Evolutionary conservation across 2,329 filamentous ascomycete genomes (phyloP), one percentile per base, ranked within the genome.

Genomic region (Plenodomus biglobosus): DNA sequence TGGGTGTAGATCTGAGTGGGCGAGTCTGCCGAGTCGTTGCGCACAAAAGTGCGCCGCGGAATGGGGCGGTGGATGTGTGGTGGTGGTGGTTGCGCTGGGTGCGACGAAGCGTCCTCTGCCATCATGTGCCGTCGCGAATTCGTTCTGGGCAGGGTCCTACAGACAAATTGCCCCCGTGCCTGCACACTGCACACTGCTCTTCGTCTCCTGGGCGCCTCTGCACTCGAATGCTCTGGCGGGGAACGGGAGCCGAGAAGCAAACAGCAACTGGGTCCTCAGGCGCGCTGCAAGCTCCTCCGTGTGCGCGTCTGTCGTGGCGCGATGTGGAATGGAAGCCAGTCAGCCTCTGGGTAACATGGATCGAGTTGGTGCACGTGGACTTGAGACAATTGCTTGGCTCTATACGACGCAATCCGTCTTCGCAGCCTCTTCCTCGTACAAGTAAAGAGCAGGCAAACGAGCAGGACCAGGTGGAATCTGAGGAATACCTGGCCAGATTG

Each of bases 1-100:
- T 58, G 57, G 8, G 52, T 22, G 44, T 57, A 61, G n/a, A 51
- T 51, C 46, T 66, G 59, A 8, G 55, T 55, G 8, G 59, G 59
- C 20, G 66, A 64, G 46, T 69, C 66, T 17, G 58, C 55, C 3
- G 64, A 55, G 39, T 64, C 56, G 43, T 53, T 56, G 34, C 47
- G 50, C 7, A 54, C 57, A 52, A 72, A 72, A 35, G 63, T 66
- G 34, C 71, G 69, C 27, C 70, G 70, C 8, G 71, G 70, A 8
- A 70, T 62, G n/a, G 72, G 72, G 22, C 69, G 67, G 51, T 72
- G 59, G 34, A 74, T 68, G 48, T 69, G 22, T 35, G 63, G 62
- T 46, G 57, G 58, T 38, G 57, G 56, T 38, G 52, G 52, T 47
- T 59, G 60, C 35, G 50, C 46, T 36, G 64, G 53, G 38, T 58